Conservation (phyloP, 108 stramenopile genomes). For the Cyclotella sp. region DNA sequence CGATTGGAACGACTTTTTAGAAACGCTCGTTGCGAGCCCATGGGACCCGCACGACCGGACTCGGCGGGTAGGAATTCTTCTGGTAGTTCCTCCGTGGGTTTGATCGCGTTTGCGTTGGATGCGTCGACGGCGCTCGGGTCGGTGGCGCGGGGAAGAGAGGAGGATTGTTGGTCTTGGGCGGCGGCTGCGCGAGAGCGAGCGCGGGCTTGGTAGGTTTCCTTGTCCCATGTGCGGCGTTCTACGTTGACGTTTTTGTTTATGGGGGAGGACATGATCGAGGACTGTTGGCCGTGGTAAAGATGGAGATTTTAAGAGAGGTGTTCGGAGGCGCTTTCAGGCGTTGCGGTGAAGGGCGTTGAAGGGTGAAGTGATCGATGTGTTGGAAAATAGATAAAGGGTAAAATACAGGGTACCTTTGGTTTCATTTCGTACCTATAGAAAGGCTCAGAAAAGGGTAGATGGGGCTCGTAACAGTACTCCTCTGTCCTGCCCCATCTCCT, state of each 20-base stretch:
- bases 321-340: too few species aligned
- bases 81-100: slow-evolving; percentile 2
- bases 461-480: too few species aligned
- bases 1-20: slow-evolving; percentile 81
- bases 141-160: slow-evolving; percentile 5
- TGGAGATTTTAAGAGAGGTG: too few species aligned
- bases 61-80: slow-evolving; percentile 91
- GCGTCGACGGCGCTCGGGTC: not conserved
- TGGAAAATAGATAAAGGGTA: too few species aligned
- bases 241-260: slow-evolving; percentile 75
- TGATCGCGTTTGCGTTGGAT: too few species aligned
- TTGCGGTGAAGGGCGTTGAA: too few species aligned
- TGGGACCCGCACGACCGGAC: slow-evolving; percentile 79
- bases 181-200: slow-evolving; percentile 76
- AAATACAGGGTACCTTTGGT: too few species aligned
- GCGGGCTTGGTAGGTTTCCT: slow-evolving; percentile 83
- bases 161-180: slow-evolving; percentile 6
- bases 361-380: too few species aligned
- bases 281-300: not conserved
- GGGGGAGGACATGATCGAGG: slow-evolving; percentile 30
- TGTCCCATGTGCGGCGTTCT: slow-evolving; percentile 93
- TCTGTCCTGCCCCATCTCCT: too few species aligned
- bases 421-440: too few species aligned
- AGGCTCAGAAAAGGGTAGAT: too few species aligned
- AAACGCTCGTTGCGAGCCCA: slow-evolving; percentile 89